phyloP scores from a whole-genome alignment of 306 rosid species.

The Amphicarpaea edgeworthii region DNA sequence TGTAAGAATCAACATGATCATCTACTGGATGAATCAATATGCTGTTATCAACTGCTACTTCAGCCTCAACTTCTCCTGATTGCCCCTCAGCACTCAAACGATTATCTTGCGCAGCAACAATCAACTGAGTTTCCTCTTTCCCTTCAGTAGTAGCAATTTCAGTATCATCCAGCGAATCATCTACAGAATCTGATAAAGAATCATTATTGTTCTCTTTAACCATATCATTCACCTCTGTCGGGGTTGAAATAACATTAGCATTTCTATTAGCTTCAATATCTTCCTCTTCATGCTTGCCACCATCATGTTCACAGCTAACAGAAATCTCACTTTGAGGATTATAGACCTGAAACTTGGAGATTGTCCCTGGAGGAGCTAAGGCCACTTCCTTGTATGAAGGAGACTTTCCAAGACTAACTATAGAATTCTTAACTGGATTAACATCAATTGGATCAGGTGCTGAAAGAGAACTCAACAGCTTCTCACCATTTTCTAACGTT shows the following conservation, averaged over 20 bases:
- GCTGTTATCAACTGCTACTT: conserved; percentile 54
- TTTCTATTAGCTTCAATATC: conserved; percentile 52
- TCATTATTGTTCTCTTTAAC: conserved; percentile 51
- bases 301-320: conserved; percentile 51
- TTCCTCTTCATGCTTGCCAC: conserved; percentile 54
- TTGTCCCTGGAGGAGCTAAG: conserved; percentile 95
- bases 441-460: conserved; percentile 63
- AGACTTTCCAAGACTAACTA: conserved; percentile 86
- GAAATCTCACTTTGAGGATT: conserved; percentile 59
- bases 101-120: conserved; percentile 51
- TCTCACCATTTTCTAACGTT: conserved; percentile 52
- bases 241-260: conserved; percentile 48
- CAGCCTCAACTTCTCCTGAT: conserved; percentile 53
- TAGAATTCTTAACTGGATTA: conserved; percentile 64
- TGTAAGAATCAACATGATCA: conserved; percentile 52
- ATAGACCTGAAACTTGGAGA: conserved; percentile 73
- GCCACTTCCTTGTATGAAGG: conserved; percentile 99
- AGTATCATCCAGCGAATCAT: conserved; percentile 58
- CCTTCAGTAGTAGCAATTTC: conserved; percentile 47
- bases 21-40: conserved; percentile 46
- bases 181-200: conserved; percentile 50
- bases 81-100: conserved; percentile 55
- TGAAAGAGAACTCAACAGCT: conserved; percentile 48
- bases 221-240: conserved; percentile 47
- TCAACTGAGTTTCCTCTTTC: conserved; percentile 57